Percentiles rank a stretch among this genome's conserved stretches.
Conservation (phyloP, 257 asterid genomes). For the Plantago major region DNA sequence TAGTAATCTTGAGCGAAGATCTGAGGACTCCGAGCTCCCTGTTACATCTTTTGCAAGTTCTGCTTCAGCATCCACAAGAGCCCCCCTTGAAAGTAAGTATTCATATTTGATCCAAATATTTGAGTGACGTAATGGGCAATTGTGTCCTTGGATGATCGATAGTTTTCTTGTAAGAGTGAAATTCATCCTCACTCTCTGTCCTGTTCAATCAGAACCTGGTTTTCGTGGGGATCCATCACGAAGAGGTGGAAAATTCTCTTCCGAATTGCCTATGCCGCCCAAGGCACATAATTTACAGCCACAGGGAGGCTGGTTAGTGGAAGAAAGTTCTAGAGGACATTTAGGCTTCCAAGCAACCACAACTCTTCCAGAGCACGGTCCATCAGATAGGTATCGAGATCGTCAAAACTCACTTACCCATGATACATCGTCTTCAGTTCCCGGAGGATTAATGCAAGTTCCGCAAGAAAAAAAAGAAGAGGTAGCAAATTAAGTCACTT, state of each 20-base stretch:
- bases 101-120: constrained; percentile 2
- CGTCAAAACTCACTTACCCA: constrained; percentile 43
- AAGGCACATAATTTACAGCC: constrained; percentile 41
- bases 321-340: constrained; percentile 48
- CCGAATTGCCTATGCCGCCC: constrained; percentile 60
- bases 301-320: constrained; percentile 69
- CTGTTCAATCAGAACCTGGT: constrained; percentile 65
- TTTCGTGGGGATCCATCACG: constrained; percentile 78
- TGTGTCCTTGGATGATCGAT: no score
- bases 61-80: constrained; percentile 43
- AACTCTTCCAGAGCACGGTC: constrained; percentile 35
- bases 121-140: constrained; percentile 7
- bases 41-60: constrained; percentile 42
- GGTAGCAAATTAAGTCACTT: constrained; percentile 35
- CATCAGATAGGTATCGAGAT: constrained; percentile 43
- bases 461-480: constrained; percentile 56
- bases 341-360: constrained; percentile 39
- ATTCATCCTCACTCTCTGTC: neutral
- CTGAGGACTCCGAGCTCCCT: constrained; percentile 54
- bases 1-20: constrained; percentile 42
- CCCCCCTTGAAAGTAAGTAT: constrained; percentile 68
- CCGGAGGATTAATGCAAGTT: constrained; percentile 34
- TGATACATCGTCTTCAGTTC: constrained; percentile 36
- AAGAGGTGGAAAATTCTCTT: constrained; percentile 51
- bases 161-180: neutral